Evolutionary conservation across 1,284 basidiomycete species (phyloP).

Genomic region (Cutaneotrichosporon mucoides): DNA sequence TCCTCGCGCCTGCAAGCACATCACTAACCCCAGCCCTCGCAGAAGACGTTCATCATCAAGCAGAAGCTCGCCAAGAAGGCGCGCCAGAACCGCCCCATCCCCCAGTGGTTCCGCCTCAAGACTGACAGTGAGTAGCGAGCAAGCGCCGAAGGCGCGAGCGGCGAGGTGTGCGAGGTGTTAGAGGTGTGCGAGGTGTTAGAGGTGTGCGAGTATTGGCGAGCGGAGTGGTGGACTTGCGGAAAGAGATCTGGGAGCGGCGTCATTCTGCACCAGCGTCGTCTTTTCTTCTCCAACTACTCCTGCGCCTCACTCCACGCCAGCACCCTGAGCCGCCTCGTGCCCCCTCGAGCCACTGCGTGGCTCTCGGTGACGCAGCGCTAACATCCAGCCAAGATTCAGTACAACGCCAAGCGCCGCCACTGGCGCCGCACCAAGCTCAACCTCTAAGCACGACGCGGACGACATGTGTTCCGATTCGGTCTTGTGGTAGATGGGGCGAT

Average conservation of each 20-base stretch:
- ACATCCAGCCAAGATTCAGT: slow-evolving; percentile 52
- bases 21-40: slow-evolving; percentile 8
- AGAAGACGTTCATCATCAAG: slow-evolving; percentile 53
- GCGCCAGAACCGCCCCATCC: slow-evolving; percentile 95
- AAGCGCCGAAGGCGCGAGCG: neutral
- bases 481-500: neutral
- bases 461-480: neutral
- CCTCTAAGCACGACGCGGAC: slow-evolving; percentile 58
- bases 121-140: slow-evolving; percentile 61
- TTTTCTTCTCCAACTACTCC: too few species aligned
- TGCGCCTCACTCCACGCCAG: too few species aligned
- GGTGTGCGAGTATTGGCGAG: too few species aligned
- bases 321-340: too few species aligned
- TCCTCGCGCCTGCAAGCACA: too few species aligned
- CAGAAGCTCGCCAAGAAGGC: slow-evolving; percentile 92
- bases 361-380: neutral
- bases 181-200: too few species aligned
- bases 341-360: too few species aligned
- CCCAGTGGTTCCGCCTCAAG: slow-evolving; percentile 98
- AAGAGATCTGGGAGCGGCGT: too few species aligned
- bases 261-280: too few species aligned
- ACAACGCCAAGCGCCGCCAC: slow-evolving; percentile 90
- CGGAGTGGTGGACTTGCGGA: too few species aligned
- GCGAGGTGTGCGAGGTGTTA: too few species aligned
- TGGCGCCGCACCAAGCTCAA: slow-evolving; percentile 94